Percentiles rank a stretch among this genome's conserved stretches.
Conservation (phyloP, 106 monocot species). For the Narthecium ossifragum region DNA sequence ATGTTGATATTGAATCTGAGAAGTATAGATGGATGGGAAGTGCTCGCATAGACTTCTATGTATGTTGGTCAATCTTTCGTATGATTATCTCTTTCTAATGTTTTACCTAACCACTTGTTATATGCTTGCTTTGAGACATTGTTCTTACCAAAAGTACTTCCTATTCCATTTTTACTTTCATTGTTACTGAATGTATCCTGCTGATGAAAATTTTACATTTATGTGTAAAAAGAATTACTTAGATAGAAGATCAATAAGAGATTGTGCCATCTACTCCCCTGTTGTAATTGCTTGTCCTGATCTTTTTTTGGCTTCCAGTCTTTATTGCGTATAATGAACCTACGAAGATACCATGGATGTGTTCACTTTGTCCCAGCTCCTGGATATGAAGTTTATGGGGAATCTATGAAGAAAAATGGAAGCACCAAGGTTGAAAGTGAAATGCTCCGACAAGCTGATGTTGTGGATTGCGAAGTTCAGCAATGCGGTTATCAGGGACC, state of each 20-base stretch:
- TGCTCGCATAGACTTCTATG: conserved; percentile 73
- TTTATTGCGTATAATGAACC: conserved; percentile 47
- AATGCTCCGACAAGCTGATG: not conserved
- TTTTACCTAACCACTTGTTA: not conserved
- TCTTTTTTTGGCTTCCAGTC: conserved; percentile 21
- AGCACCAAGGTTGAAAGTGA: not conserved
- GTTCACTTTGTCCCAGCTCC: conserved; percentile 64
- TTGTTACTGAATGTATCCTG: not conserved
- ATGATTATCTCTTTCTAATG: too few species aligned
- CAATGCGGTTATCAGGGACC: conserved; percentile 57
- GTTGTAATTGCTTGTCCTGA: not conserved
- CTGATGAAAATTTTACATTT: not conserved
- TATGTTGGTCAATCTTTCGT: conserved; percentile 12
- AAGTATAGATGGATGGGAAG: conserved; percentile 90
- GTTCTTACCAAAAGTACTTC: not conserved
- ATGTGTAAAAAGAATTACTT: not conserved
- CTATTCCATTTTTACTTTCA: not conserved
- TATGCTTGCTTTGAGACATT: not conserved
- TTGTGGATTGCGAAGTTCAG: not conserved
- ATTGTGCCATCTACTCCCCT: not conserved
- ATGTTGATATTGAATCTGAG: conserved; percentile 86
- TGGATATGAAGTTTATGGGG: conserved; percentile 59
- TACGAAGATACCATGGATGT: conserved; percentile 52
- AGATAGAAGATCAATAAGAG: not conserved
- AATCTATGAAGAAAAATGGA: conserved; percentile 21